Percentiles rank a stretch among this genome's conserved stretches.
These are phyloP conservation scores for Oenanthe javanica DNA, from an alignment of 140 eudicot genomes.

Conservation along the genomic window DNA sequence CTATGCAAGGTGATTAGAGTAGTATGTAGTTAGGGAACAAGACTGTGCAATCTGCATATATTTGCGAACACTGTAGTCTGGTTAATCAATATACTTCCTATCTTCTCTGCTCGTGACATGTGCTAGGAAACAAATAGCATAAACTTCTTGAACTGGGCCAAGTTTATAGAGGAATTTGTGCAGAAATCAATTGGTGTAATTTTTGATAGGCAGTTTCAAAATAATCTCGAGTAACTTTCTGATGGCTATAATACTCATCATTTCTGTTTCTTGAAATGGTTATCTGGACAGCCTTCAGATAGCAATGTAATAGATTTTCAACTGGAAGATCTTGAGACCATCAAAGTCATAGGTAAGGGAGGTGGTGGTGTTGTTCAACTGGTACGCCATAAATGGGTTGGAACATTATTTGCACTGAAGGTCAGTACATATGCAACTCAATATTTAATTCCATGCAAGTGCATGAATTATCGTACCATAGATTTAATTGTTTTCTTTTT, in stretches of 20 bases:
- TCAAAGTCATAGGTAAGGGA: slow-evolving; percentile 93
- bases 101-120: neutral
- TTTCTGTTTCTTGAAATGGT: slow-evolving; percentile 6
- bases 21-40: neutral
- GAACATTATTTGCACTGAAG: slow-evolving; percentile 87
- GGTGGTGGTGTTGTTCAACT: slow-evolving; percentile 97
- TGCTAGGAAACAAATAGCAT: too few species aligned
- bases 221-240: too few species aligned
- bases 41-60: neutral
- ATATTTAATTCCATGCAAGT: neutral
- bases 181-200: neutral
- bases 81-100: neutral
- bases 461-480: neutral
- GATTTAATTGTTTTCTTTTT: neutral
- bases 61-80: neutral
- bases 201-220: neutral
- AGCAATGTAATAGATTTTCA: slow-evolving; percentile 68
- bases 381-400: slow-evolving; percentile 94
- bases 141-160: neutral
- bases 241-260: neutral
- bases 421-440: slow-evolving; percentile 29
- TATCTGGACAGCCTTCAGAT: slow-evolving; percentile 45
- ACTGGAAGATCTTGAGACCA: slow-evolving; percentile 85
- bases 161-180: neutral
- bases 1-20: neutral